Evolutionary conservation across 2,329 filamentous ascomycete species (phyloP), one percentile per base, ranked within the genome.

Genomic region (Aspergillus texensis): DNA sequence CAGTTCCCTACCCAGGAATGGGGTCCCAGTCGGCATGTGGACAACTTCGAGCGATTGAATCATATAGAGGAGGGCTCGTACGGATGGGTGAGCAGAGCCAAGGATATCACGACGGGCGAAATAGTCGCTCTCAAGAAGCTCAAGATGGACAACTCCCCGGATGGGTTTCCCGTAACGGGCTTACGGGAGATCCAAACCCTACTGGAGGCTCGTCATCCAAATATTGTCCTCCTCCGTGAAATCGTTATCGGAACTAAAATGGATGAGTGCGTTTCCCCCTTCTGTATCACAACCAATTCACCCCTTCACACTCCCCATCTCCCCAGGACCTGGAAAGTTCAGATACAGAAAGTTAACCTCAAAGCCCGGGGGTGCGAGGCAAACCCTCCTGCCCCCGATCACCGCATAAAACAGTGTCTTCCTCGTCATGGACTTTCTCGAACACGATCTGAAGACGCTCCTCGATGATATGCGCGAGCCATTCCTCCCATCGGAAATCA

Each of bases 21-120:
- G 88, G 85, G 87, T 62, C 83, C 86, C 3, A 91, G 90, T 73
- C 85, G 91, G 64, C 91, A 91, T 75, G 90, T 96, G 30, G 91
- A 94, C 73, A 90, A 92, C 74, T 99, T 94, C 80, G 92, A 97
- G 72, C 91, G 92, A 70, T 84, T 99, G 62, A 99, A 99, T 78
- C 91, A 95, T 75, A 99, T 99, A 72, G 95, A 98, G 78, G 95
- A 99, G 81, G 95, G 95, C 41, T 93, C 93, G 10, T 99, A 99
- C 78, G 95, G 95, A 53, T 94, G 90, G 86, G 95, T 99, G 5
- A 94, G 94, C 60, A 86, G 95, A 62, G 95, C 93, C 14, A 89
- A 85, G 65, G 90, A 96, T 71, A 83, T 85, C 36, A 81, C 83
- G 4, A 94, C 91, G 0, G 91, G 91, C 39, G 86, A 90, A 62